Evolutionary conservation across 805 yeast genomes (phyloP).

Genomic region (Myxozyma monticola): DNA sequence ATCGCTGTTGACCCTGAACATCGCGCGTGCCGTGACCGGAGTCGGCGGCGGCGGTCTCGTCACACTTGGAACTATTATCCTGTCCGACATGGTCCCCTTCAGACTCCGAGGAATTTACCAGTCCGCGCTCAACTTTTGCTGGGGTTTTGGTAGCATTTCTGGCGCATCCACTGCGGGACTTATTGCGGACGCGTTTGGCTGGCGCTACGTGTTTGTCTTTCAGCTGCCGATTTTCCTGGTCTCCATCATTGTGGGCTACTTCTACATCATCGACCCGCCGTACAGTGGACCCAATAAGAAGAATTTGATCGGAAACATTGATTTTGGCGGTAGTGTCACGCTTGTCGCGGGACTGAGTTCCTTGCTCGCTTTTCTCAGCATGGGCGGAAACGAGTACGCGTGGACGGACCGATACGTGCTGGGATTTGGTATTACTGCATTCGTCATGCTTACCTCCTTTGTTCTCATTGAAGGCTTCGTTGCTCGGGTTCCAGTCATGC

Average conservation of each 20-base stretch:
- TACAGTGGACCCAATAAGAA: conserved; percentile 5
- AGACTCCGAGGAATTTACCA: conserved; percentile 80
- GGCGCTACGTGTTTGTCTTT: conserved; percentile 54
- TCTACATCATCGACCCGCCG: conserved; percentile 28
- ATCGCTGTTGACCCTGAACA: conserved; percentile 27
- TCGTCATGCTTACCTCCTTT: conserved; percentile 44
- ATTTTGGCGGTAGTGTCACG: conserved; percentile 60
- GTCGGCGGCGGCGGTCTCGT: conserved; percentile 88
- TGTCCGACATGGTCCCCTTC: conserved; percentile 73
- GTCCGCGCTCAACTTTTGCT: conserved; percentile 30
- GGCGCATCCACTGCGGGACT: conserved; percentile 67
- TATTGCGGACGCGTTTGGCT: conserved; percentile 54
- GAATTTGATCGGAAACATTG: conserved; percentile 43
- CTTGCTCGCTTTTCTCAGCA: conserved; percentile 64
- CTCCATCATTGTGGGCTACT: conserved; percentile 40
- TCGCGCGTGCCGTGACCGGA: conserved; percentile 71
- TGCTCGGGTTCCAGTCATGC: conserved; percentile 67
- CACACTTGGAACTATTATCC: conserved; percentile 70
- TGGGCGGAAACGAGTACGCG: conserved; percentile 59
- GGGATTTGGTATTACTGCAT: conserved; percentile 40
- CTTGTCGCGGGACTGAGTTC: conserved; percentile 59
- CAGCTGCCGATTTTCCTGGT: conserved; percentile 46
- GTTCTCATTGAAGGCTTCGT: conserved; percentile 51
- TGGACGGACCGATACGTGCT: conserved; percentile 49
- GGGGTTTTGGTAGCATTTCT: conserved; percentile 69